Percentiles rank a stretch among this genome's conserved stretches.
These are phyloP conservation scores for Lasiodiplodia theobromae DNA, from an alignment of 2,329 filamentous ascomycete species.

Conservation along the genomic window DNA sequence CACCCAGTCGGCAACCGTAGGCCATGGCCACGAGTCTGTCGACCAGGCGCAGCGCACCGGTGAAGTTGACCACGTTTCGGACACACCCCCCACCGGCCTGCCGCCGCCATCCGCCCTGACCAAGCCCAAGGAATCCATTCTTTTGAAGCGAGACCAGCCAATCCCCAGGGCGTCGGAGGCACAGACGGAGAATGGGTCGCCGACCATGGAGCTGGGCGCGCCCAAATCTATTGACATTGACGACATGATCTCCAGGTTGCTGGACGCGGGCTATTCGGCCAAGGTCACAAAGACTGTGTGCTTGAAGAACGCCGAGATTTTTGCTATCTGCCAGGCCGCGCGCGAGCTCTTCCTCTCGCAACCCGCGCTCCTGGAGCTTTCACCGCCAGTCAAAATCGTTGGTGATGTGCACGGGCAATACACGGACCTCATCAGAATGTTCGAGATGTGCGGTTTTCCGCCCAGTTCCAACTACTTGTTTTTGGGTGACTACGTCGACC, in stretches of 20 bases:
- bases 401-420: constrained; percentile 97
- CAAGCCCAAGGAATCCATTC: constrained; percentile 85
- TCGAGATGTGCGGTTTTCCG: constrained; percentile 98
- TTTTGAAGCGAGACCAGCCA: constrained; percentile 79
- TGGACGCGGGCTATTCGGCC: constrained; percentile 93
- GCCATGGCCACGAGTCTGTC: constrained; percentile 77
- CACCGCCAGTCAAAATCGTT: constrained; percentile 96
- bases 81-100: constrained; percentile 78
- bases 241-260: constrained; percentile 92
- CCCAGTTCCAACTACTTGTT: constrained; percentile 92
- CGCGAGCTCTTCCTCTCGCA: constrained; percentile 91
- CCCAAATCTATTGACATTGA: constrained; percentile 94
- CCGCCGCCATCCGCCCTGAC: constrained; percentile 62
- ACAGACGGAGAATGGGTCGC: constrained; percentile 57
- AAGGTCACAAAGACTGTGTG: constrained; percentile 98
- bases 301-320: constrained; percentile 96
- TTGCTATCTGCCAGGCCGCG: constrained; percentile 87
- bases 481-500: constrained; percentile 94
- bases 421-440: constrained; percentile 93
- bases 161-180: constrained; percentile 62
- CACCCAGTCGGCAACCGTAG: constrained; percentile 77
- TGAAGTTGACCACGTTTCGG: constrained; percentile 94
- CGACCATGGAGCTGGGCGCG: constrained; percentile 80
- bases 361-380: constrained; percentile 88
- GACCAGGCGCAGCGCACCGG: constrained; percentile 82